Base-by-base conservation (phyloP, 768 basidiomycete genomes). In the Tubosaeta brunneosetosa region DNA sequence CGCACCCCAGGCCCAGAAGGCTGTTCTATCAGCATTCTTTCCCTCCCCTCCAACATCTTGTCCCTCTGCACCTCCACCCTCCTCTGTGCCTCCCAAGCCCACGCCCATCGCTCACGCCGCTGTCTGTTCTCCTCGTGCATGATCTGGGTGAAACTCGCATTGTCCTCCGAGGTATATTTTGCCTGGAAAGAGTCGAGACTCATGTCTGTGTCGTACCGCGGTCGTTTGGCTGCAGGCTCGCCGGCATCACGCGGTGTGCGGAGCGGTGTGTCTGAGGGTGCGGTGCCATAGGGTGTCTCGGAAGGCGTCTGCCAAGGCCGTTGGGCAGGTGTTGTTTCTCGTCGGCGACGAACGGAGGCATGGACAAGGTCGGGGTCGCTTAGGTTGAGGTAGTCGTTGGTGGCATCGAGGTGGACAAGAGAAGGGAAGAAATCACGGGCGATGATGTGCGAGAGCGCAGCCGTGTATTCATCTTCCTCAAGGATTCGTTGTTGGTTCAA, bases 381-480 rank as follows among this genome's bases (percentile, higher is more conserved):
- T n/a, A 83, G 76, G 41, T 80, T 84, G 22, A 95, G 81, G 70
- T 94, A 93, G 52, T 77, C 79, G 66, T 94, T 92, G 31, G 91
- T 89, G 17, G 91, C 89, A 60, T 94, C 90, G 26, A 95, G 79
- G 60, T 91, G 90, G 16, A 86, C 83, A 10, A 98, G 81, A 12
- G 91, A 91, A 0, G 97, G 97, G 64, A 98, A 99, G 79, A 99
- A 99, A 72, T 98, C 95, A 45, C 97, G 86, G 36, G 91, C 88
- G 62, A 98, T 98, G 62, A 98, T 97, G 44, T 84, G 80, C 11
- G 91, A 91, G 19, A 99, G 77, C 1, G 88, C 89, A 43, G 82
- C 84, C 2, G 92, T 94, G 68, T 98, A 98, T 66, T 94, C 92
- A 57, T 98, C 97, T 75, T 99, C 97, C 45, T 91, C 88, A 13